Percentiles rank a stretch among this genome's conserved stretches.
These are phyloP conservation scores for Trichoderma endophyticum DNA, from an alignment of 2,329 filamentous ascomycete species.

Conservation along the genomic window DNA sequence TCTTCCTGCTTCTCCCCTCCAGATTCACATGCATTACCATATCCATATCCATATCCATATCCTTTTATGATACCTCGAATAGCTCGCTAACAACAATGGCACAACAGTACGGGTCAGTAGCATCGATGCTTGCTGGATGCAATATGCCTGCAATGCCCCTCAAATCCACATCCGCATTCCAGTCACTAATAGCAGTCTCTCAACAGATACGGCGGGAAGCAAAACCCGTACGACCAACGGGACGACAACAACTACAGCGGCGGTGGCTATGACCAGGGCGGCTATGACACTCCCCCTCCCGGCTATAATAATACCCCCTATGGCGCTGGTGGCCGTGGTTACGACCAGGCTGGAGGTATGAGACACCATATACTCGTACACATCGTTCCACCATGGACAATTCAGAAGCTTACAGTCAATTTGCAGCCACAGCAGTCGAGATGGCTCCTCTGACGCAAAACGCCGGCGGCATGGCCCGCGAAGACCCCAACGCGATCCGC, in stretches of 20 bases:
- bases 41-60: background rate
- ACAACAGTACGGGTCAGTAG: constrained; percentile 54
- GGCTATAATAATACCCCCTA: constrained; percentile 23
- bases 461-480: constrained; percentile 43
- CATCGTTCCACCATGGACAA: background rate
- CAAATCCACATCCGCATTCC: constrained; percentile 1
- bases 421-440: constrained; percentile 56
- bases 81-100: constrained; percentile 31
- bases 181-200: constrained; percentile 31
- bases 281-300: constrained; percentile 20
- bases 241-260: constrained; percentile 37
- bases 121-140: background rate
- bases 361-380: background rate
- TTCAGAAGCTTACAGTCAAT: background rate
- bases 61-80: constrained; percentile 1
- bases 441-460: constrained; percentile 64
- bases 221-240: constrained; percentile 60
- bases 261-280: constrained; percentile 16
- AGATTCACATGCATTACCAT: background rate
- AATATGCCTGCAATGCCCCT: background rate
- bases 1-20: background rate
- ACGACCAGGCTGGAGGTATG: constrained; percentile 30
- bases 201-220: constrained; percentile 51
- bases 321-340: constrained; percentile 24
- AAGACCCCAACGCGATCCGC: constrained; percentile 72